These are phyloP conservation scores for Punica granatum DNA, from an alignment of 345 rosid species.

Conservation along the genomic window DNA sequence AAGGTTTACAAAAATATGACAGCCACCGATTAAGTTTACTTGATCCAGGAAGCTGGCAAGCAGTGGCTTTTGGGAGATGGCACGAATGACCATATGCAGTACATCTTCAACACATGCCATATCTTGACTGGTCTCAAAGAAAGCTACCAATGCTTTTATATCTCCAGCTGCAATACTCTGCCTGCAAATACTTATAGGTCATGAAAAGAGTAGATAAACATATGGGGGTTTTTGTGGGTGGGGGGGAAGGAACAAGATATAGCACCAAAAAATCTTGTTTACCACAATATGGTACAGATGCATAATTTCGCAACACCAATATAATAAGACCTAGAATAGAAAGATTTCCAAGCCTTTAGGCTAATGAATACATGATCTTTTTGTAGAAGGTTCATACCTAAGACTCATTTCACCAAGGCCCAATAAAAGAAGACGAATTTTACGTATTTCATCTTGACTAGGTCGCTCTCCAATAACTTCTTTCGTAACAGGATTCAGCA, in stretches of 20 bases:
- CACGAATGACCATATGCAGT: conserved; percentile 85
- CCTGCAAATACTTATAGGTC: conserved; percentile 40
- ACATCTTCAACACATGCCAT: conserved; percentile 89
- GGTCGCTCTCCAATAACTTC: conserved; percentile 70
- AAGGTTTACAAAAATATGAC: conserved; percentile 81
- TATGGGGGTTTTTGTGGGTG: too few relatives aligned
- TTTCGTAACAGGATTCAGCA: conserved; percentile 55
- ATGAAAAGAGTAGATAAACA: background rate
- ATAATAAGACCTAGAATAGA: background rate
- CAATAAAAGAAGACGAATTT: conserved; percentile 87
- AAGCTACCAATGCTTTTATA: conserved; percentile 62
- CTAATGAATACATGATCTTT: background rate
- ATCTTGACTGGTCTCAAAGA: conserved; percentile 88
- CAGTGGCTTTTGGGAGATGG: conserved; percentile 61
- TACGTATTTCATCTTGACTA: conserved; percentile 66
- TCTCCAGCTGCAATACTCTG: conserved; percentile 60
- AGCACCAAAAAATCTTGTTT: background rate
- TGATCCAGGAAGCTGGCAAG: conserved; percentile 81
- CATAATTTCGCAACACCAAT: background rate
- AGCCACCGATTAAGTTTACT: conserved; percentile 77
- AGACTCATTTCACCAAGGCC: conserved; percentile 99
- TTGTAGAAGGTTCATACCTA: conserved; percentile 34
- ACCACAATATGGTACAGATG: background rate
- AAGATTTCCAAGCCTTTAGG: background rate
- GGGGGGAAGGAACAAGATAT: background rate